These are phyloP conservation scores for Hypomyces rosellus DNA, from an alignment of 2,329 filamentous ascomycete genomes.

Conservation along the genomic window DNA sequence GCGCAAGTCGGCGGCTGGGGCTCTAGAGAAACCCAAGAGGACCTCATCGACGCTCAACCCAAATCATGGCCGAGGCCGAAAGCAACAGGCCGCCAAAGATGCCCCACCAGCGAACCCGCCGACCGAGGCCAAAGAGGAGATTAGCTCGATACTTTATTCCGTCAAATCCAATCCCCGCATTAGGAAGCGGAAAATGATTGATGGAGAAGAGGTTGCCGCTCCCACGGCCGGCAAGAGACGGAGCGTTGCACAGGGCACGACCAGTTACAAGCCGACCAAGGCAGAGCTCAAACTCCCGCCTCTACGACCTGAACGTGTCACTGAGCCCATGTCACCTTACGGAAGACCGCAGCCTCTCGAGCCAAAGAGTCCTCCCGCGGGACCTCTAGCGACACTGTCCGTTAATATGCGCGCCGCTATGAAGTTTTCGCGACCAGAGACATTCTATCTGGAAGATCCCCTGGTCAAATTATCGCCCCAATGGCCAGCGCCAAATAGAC, in stretches of 20 bases:
- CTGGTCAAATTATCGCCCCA: slow-evolving; percentile 15
- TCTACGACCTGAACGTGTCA: slow-evolving; percentile 20
- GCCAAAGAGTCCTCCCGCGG: slow-evolving; percentile 20
- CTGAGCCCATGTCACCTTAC: slow-evolving; percentile 12
- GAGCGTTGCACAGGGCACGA: slow-evolving; percentile 1
- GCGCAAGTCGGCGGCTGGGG: slow-evolving; percentile 36
- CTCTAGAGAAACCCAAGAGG: slow-evolving; percentile 24
- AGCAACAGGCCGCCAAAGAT: background rate
- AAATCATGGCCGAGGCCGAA: slow-evolving; percentile 28
- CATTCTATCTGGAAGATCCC: slow-evolving; percentile 19
- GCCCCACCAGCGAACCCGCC: slow-evolving; percentile 6
- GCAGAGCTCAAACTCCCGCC: slow-evolving; percentile 24
- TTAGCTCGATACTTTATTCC: slow-evolving; percentile 43
- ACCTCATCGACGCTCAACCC: slow-evolving; percentile 30
- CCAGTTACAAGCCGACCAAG: slow-evolving; percentile 3
- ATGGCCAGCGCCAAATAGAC: slow-evolving; percentile 9
- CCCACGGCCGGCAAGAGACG: slow-evolving; percentile 13
- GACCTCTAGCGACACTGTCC: slow-evolving; percentile 25
- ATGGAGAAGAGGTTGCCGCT: slow-evolving; percentile 29
- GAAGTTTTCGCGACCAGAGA: slow-evolving; percentile 15
- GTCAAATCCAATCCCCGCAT: slow-evolving; percentile 44
- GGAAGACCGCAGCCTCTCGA: slow-evolving; percentile 24
- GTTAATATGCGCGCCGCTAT: slow-evolving; percentile 22
- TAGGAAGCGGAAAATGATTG: slow-evolving; percentile 41
- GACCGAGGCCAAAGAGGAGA: slow-evolving; percentile 8